Conservation (phyloP, 2,329 filamentous ascomycete genomes). For the Delphinella strobiligena region DNA sequence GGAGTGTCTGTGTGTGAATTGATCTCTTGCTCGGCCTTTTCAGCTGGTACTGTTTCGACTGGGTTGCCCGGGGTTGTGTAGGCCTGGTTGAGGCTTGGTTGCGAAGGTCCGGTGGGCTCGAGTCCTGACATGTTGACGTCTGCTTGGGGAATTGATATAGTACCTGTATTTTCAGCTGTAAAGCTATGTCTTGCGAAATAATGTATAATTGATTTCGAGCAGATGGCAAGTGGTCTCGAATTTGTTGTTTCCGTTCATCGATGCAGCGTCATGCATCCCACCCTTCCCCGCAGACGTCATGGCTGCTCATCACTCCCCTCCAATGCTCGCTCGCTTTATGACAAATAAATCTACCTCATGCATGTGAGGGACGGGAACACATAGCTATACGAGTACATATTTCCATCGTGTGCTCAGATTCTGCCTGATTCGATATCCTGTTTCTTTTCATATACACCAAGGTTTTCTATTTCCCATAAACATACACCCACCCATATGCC, state of each 20-base stretch:
- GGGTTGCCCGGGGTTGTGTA: conserved; percentile 37
- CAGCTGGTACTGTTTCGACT: conserved; percentile 28
- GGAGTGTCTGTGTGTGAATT: conserved; percentile 22
- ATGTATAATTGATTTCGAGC: conserved; percentile 1
- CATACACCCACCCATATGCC: not conserved
- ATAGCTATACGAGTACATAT: too few relatives aligned
- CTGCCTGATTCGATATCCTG: too few relatives aligned
- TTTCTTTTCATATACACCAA: not conserved
- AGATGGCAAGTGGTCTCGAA: not conserved
- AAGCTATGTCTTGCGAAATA: not conserved
- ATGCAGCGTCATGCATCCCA: not conserved
- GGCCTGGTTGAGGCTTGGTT: conserved; percentile 31
- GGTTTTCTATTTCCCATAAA: not conserved
- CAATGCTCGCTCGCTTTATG: too few relatives aligned
- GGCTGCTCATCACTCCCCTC: conserved; percentile 7
- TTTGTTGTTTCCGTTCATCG: too few relatives aligned
- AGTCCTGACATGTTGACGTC: conserved; percentile 25
- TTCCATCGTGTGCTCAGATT: too few relatives aligned
- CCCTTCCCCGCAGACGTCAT: conserved; percentile 6
- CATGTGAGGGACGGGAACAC: too few relatives aligned
- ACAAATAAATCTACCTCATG: too few relatives aligned
- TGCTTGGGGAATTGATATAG: too few relatives aligned
- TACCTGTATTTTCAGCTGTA: too few relatives aligned
- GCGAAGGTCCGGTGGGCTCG: conserved; percentile 28
- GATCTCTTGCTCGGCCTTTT: conserved; percentile 20